Evolutionary conservation across 1,284 basidiomycete genomes (phyloP), one percentile per base, ranked within the genome.

Genomic region (Peniophora sp.): DNA sequence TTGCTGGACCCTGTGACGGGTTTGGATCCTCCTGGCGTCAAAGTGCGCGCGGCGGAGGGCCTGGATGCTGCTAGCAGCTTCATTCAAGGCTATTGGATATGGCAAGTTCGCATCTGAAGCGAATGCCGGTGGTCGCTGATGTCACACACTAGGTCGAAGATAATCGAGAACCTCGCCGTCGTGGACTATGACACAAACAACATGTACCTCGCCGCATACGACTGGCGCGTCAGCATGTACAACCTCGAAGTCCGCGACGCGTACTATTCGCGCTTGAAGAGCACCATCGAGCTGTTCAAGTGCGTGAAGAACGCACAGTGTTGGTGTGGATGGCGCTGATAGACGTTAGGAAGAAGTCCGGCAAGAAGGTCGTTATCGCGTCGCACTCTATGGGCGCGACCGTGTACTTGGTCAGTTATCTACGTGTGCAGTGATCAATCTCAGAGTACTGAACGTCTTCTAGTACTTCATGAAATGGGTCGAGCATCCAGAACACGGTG

Each of bases 1-100:
- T 85, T 89, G 71, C 79, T 99, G 9, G 96, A 99, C 66, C 86
- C 91, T 0, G 72, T 85, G 35, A 97, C 95, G 0, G 97, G 96
- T 0, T 75, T 99, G 3, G 96, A 99, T 63, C 92, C 92, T 0
- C 79, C 83, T 0, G 89, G 84, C n/a, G 83, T 85, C 53, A 96
- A 93, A 65, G 83, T 98, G 44, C 78, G 96, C 34, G 92, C 95
- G 9, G 93, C 92, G 0, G 92, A 98, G 66, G 95, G 89, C 0
- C 80, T 92, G n/a, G 83, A 88, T 57, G 92, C 91, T 2, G 92
- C 92, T 5, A 92, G 87, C 57, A 91, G 83, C 60, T 97, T 98
- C 63, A 87, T 97, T 51, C 86, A 89, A 62, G 92, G 92, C 3
- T 97, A 93, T 65, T 97, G 94, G 94, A 85, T 97, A 55, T 97